Conservation (phyloP, 2,329 filamentous ascomycete species). For the Calonectria honghensis region DNA sequence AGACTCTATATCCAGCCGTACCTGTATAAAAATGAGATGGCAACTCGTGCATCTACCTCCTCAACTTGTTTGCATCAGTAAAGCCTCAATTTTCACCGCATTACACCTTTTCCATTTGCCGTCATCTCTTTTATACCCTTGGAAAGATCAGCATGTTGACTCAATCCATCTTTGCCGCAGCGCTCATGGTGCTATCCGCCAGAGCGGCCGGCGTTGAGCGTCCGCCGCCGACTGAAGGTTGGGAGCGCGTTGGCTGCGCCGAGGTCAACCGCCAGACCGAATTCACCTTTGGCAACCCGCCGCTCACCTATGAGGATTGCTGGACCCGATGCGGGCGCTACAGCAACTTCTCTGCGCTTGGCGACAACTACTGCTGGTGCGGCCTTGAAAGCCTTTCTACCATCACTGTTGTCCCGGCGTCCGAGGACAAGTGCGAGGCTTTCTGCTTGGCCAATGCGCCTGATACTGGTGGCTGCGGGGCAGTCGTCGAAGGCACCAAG, state of each 20-base stretch:
- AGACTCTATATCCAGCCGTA: background rate
- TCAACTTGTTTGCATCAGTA: background rate
- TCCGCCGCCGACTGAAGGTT: background rate
- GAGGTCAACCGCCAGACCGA: background rate
- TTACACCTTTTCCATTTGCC: background rate
- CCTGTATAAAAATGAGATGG: background rate
- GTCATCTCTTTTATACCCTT: background rate
- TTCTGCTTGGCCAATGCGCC: background rate
- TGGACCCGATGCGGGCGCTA: slow-evolving; percentile 2
- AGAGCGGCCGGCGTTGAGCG: slow-evolving; percentile 1
- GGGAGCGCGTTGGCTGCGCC: slow-evolving; percentile 25
- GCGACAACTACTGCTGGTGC: slow-evolving; percentile 20
- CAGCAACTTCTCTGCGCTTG: slow-evolving; percentile 15
- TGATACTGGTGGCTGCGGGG: background rate
- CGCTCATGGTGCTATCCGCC: background rate
- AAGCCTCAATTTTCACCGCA: background rate
- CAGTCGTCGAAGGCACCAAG: background rate
- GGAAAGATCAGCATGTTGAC: background rate
- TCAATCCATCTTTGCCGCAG: background rate
- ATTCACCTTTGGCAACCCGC: background rate
- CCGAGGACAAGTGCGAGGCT: slow-evolving; percentile 19
- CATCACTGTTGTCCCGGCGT: background rate
- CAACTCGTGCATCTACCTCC: background rate
- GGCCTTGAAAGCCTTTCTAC: background rate
- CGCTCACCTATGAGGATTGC: background rate